These are phyloP conservation scores for Dimargaris xerosporica DNA, from an alignment of 192 early-diverging fungal species.

Conservation along the genomic window DNA sequence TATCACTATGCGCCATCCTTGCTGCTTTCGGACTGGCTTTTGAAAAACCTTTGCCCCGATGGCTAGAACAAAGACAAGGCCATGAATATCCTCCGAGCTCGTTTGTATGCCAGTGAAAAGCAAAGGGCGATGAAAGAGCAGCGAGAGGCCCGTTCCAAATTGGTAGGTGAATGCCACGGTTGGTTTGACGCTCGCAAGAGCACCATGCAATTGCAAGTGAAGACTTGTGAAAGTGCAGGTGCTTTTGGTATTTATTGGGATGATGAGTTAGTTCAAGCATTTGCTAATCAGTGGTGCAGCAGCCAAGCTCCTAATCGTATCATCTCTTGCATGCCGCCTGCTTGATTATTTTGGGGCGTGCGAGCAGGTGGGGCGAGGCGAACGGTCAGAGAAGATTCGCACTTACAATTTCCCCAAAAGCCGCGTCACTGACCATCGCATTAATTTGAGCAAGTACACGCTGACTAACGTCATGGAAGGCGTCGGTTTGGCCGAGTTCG, in stretches of 20 bases:
- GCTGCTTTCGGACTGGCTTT: no score
- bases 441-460: constrained; percentile 55
- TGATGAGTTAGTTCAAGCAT: no score
- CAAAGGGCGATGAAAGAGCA: constrained; percentile 37
- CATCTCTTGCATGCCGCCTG: no score
- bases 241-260: no score
- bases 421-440: constrained; percentile 68
- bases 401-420: constrained; percentile 74
- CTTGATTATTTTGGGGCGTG: no score
- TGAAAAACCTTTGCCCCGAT: neutral
- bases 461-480: constrained; percentile 50
- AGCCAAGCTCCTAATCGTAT: no score
- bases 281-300: no score
- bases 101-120: constrained; percentile 58
- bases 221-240: no score
- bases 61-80: constrained; percentile 72
- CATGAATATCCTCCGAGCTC: constrained; percentile 62
- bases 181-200: neutral
- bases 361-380: constrained; percentile 40
- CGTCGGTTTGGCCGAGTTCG: constrained; percentile 19
- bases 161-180: constrained; percentile 19
- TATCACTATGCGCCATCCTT: no score
- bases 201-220: no score
- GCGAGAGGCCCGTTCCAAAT: constrained; percentile 39
- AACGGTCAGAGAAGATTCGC: constrained; percentile 66